Conservation (phyloP, 192 early-diverging fungal genomes). For the Mortierella hygrophila region DNA sequence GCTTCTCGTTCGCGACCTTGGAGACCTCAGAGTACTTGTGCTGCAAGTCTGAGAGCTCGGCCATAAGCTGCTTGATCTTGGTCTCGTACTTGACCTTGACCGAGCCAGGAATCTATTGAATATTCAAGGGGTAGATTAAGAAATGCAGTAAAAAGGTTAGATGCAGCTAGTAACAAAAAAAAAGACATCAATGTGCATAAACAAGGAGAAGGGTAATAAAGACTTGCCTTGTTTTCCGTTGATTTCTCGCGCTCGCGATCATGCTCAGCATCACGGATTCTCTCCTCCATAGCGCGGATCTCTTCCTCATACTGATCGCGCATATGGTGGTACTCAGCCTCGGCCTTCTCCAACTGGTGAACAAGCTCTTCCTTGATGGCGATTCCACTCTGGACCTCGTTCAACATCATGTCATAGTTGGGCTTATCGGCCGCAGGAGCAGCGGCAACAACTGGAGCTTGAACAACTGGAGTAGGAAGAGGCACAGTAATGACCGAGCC, state of each 20-base stretch:
- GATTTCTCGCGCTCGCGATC: conserved; percentile 60
- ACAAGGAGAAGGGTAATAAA: conserved; percentile 19
- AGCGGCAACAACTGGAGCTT: background rate
- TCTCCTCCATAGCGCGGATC: conserved; percentile 68
- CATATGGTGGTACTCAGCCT: conserved; percentile 71
- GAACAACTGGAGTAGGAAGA: conserved; percentile 14
- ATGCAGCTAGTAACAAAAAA: background rate
- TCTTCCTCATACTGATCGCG: conserved; percentile 78
- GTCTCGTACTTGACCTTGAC: conserved; percentile 67
- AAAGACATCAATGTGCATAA: background rate
- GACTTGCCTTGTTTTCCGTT: conserved; percentile 58
- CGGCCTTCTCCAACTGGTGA: conserved; percentile 65
- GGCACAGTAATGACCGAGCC: background rate
- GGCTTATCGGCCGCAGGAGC: conserved; percentile 17
- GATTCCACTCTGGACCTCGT: conserved; percentile 72
- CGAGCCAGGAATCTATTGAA: conserved; percentile 57
- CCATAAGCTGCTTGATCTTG: conserved; percentile 68
- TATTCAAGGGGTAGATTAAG: background rate
- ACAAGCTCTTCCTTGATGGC: conserved; percentile 73
- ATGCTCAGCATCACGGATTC: conserved; percentile 76
- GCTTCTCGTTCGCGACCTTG: conserved; percentile 59
- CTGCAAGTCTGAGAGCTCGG: conserved; percentile 65
- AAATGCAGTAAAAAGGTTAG: background rate
- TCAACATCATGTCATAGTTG: conserved; percentile 60
- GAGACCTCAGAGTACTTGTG: conserved; percentile 70